These are phyloP conservation scores for Cardamine occulta DNA, from an alignment of 345 rosid genomes.

Conservation along the genomic window DNA sequence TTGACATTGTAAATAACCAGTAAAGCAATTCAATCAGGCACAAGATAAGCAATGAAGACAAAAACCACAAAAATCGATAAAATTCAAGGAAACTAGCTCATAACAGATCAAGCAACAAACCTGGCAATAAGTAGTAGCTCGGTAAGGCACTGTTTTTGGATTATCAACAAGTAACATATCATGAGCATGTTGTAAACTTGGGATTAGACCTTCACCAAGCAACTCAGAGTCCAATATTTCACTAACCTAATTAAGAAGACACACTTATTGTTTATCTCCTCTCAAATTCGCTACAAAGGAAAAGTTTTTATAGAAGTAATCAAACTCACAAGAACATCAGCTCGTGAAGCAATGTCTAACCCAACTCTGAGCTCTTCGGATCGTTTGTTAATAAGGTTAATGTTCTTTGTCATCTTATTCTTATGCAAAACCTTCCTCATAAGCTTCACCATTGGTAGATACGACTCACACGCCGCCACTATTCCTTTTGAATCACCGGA, in stretches of 20 bases:
- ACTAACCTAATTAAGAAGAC: constrained; percentile 60
- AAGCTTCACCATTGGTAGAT: constrained; percentile 92
- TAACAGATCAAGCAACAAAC: constrained; percentile 42
- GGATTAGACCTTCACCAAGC: constrained; percentile 95
- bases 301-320: background rate
- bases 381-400: constrained; percentile 70
- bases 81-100: background rate
- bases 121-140: constrained; percentile 87
- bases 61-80: background rate
- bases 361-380: constrained; percentile 78
- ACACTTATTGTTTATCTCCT: background rate
- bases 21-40: background rate
- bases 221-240: constrained; percentile 96
- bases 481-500: constrained; percentile 36
- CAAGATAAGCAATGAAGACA: constrained; percentile 5
- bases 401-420: constrained; percentile 64
- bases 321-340: constrained; percentile 77
- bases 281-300: constrained; percentile 4
- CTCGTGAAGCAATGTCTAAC: constrained; percentile 67
- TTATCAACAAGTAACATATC: constrained; percentile 78
- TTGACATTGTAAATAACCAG: constrained; percentile 27
- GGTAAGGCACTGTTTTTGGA: constrained; percentile 76
- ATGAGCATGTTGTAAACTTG: constrained; percentile 89
- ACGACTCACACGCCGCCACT: constrained; percentile 91
- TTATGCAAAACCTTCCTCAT: constrained; percentile 78